A percentile compares a stretch with the other conserved stretches of the same genome.
Evolutionary conservation across 129 eudicot species (phyloP).

Genomic region (Apium graveolens): DNA sequence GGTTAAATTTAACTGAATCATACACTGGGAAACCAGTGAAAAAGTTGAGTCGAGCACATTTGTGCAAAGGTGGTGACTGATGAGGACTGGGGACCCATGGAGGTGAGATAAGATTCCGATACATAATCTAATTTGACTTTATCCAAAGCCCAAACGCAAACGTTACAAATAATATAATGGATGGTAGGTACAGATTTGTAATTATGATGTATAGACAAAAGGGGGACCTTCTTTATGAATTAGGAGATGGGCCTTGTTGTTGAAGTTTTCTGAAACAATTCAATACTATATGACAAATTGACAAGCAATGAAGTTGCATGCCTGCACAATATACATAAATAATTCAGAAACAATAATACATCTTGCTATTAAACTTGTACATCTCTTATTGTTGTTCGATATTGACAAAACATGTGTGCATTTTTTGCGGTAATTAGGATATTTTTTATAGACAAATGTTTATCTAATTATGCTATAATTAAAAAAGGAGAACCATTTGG

Average conservation of each 20-base stretch:
- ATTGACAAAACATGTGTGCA: no score
- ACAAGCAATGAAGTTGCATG: not conserved
- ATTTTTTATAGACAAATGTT: no score
- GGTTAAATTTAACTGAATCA: not conserved
- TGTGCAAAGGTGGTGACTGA: not conserved
- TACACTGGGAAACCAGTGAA: not conserved
- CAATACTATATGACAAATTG: not conserved
- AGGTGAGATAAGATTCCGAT: slow-evolving; percentile 7
- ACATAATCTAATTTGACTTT: slow-evolving; percentile 12
- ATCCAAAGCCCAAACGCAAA: not conserved
- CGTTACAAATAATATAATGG: not conserved
- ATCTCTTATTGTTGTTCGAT: not conserved
- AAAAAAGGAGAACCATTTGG: no score
- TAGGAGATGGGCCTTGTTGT: not conserved
- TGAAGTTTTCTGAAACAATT: not conserved
- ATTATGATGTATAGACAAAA: not conserved
- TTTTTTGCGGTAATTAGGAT: no score
- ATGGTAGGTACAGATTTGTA: slow-evolving; percentile 1
- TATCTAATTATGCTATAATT: no score
- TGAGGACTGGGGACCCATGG: not conserved
- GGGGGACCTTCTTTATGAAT: not conserved
- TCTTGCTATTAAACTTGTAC: not conserved
- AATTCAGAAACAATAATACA: not conserved
- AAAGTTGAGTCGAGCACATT: not conserved
- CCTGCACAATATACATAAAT: not conserved